These are phyloP conservation scores for Neoboletus subvelutipes DNA, from an alignment of 768 basidiomycete genomes.

Conservation along the genomic window DNA sequence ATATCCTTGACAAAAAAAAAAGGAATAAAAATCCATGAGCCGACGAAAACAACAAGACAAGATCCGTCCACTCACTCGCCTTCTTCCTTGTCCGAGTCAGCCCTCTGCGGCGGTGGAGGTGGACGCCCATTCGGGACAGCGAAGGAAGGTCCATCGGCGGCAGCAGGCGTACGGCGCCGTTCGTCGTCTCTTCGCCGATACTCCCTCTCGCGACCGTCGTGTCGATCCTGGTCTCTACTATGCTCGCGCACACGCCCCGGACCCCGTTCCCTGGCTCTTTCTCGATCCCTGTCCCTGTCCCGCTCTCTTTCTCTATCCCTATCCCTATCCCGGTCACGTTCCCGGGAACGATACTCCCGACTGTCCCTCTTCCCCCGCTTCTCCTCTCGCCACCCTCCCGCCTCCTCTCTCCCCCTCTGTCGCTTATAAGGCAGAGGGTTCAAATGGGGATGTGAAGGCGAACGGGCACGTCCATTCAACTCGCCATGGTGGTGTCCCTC, in stretches of 20 bases:
- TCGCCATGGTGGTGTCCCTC: slow-evolving; percentile 51
- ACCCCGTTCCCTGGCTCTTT: slow-evolving; percentile 37
- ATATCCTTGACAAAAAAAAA: slow-evolving; percentile 49
- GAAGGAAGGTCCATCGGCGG: slow-evolving; percentile 9
- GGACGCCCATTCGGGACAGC: slow-evolving; percentile 23
- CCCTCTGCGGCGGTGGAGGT: slow-evolving; percentile 18
- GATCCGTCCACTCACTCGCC: slow-evolving; percentile 76
- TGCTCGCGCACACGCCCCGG: slow-evolving; percentile 33
- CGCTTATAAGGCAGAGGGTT: slow-evolving; percentile 44
- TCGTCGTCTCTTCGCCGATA: slow-evolving; percentile 34
- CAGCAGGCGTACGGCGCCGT: slow-evolving; percentile 22
- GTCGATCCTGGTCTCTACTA: slow-evolving; percentile 30
- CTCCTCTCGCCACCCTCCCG: slow-evolving; percentile 70
- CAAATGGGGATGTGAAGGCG: slow-evolving; percentile 12
- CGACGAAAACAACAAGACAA: slow-evolving; percentile 4
- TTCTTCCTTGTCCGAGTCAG: slow-evolving; percentile 76
- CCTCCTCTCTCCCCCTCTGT: slow-evolving; percentile 51
- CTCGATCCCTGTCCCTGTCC: slow-evolving; percentile 36
- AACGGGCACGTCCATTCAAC: slow-evolving; percentile 25
- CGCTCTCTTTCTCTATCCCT: slow-evolving; percentile 32
- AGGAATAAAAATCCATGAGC: slow-evolving; percentile 10
- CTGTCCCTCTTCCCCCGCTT: slow-evolving; percentile 37
- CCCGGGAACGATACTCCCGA: slow-evolving; percentile 32
- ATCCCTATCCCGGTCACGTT: slow-evolving; percentile 30
- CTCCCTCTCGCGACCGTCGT: slow-evolving; percentile 27